Evolutionary conservation across 2,329 filamentous ascomycete genomes (phyloP), one percentile per base, ranked within the genome.

Genomic region (Colletotrichum karsti): DNA sequence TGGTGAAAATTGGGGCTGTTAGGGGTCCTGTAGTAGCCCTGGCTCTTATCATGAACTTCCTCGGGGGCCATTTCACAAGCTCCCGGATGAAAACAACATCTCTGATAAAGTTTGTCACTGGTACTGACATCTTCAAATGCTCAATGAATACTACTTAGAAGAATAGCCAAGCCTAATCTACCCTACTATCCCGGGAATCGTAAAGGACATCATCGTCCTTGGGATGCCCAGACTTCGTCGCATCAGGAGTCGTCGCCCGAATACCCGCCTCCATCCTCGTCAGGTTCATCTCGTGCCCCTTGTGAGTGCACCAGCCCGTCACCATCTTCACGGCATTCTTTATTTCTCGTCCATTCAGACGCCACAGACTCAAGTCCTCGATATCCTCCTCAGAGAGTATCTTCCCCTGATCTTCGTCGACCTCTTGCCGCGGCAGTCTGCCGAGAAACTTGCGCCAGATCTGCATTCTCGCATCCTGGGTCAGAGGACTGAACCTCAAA

Each of bases 401-500:
- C 46, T 63, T 72, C 4, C 22, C 33, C 13, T 12, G 18, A 9
- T 13, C 50, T 9, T 22, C 13, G 3, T 12, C 13, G 18, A 7
- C 22, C 2, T 41, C 41, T 7, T 56, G 55, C 22, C 67, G 70
- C 3, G 76, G 75, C 3, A 83, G 71, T 2, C 80, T 75, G 4
- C 77, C 73, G 22, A 85, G 73, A 72, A 86, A 86, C 71, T 85
- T 85, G 44, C 75, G 73, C 84, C 84, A 86, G 28, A 85, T 76
- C 3, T 74, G 69, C 56, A 75, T 74, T 28, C 83, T 77, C 2
- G 82, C 80, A 10, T 80, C 77, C 3, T 73, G 70, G 4, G 72
- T 71, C 15, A 87, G 77, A 4, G 79, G 69, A 24, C 76, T 73
- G 77, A 85, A 86, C 26, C 83, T 75, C 30, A 86, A 75, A 70